Percentiles rank a stretch among this genome's conserved stretches.
phyloP scores from a whole-genome alignment of 1,284 basidiomycete species.

The Xanthoconium separans region DNA sequence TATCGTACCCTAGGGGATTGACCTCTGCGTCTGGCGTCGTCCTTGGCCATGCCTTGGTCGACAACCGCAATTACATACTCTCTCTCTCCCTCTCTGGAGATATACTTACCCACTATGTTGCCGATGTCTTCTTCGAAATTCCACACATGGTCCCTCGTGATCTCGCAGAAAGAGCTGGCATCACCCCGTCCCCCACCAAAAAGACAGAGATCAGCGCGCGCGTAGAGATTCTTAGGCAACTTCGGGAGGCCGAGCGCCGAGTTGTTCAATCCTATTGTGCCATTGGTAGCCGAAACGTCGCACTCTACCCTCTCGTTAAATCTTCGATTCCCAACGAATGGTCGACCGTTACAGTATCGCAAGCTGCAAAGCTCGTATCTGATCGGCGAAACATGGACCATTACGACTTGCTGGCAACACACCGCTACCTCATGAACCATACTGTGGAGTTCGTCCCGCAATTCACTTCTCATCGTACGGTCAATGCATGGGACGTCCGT shows the following conservation, averaged over 20 bases:
- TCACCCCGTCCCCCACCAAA: slow-evolving; percentile 25
- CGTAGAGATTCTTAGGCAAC: slow-evolving; percentile 51
- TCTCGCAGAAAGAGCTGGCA: slow-evolving; percentile 51
- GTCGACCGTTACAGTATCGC: slow-evolving; percentile 46
- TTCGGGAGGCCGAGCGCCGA: slow-evolving; percentile 49
- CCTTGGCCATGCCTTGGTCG: slow-evolving; percentile 38
- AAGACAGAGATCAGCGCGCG: slow-evolving; percentile 51
- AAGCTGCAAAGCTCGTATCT: slow-evolving; percentile 47
- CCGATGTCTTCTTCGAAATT: slow-evolving; percentile 58
- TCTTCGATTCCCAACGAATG: slow-evolving; percentile 50
- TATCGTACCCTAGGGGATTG: slow-evolving; percentile 41
- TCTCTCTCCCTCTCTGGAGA: slow-evolving; percentile 52
- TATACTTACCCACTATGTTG: slow-evolving; percentile 42
- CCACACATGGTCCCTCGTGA: slow-evolving; percentile 51
- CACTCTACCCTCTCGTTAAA: slow-evolving; percentile 48
- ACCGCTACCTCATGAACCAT: slow-evolving; percentile 71
- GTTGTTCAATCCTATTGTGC: slow-evolving; percentile 42
- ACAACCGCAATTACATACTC: slow-evolving; percentile 38
- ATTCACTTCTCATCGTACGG: slow-evolving; percentile 51
- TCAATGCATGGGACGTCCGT: slow-evolving; percentile 69
- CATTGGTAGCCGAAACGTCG: slow-evolving; percentile 30
- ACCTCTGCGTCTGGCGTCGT: slow-evolving; percentile 46
- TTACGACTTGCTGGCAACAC: slow-evolving; percentile 61
- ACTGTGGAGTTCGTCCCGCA: slow-evolving; percentile 66
- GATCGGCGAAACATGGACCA: slow-evolving; percentile 33